Evolutionary conservation across 495 filamentous ascomycete genomes (phyloP), one percentile per base, ranked within the genome.

Genomic region (Trichodelitschia bisporula): DNA sequence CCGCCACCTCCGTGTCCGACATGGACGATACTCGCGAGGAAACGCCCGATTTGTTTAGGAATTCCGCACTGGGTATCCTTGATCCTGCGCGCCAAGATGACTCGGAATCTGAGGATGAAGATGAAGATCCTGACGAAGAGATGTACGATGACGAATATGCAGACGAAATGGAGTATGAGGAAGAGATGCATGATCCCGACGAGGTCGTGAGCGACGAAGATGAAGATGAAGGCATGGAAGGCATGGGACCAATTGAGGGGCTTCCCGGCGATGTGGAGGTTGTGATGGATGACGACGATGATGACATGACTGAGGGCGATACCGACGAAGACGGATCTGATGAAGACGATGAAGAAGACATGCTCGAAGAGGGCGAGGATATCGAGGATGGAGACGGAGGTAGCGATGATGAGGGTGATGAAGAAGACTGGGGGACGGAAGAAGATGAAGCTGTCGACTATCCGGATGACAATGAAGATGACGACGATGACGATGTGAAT

Each of bases 31-130:
- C 78, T 34, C 76, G 89, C 13, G 86, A 95, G 47, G 84, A 95
- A 46, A 95, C 89, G 4, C 86, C 86, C 14, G 89, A 99, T 55
- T 65, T 99, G 4, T 95, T 91, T 53, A 72, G 86, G 24, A 90
- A 95, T 44, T 93, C 86, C 3, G 78, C 89, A 3, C 59, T 99
- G 19, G 89, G 89, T 21, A 82, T 99, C 67, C 68, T 91, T 35
- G 86, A 93, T 45, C 77, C 75, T 37, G 65, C 67, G 36, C 63
- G 77, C 37, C 72, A 78, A 37, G 73, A 78, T 34, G 73, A 76
- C 31, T 74, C 71, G 13, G 62, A 57, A 38, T 58, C 58, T 1
- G 66, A 67, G 20, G 57, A 59, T 35, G 76, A 70, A 32, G 79
- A 80, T 39, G 66, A 76, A 24, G 56, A 59, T 6, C 55, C 54